A percentile compares a stretch with the other conserved stretches of the same genome.
These are phyloP conservation scores for Balamuthia mandrillaris DNA, from an alignment of 208 protist species.

Conservation along the genomic window DNA sequence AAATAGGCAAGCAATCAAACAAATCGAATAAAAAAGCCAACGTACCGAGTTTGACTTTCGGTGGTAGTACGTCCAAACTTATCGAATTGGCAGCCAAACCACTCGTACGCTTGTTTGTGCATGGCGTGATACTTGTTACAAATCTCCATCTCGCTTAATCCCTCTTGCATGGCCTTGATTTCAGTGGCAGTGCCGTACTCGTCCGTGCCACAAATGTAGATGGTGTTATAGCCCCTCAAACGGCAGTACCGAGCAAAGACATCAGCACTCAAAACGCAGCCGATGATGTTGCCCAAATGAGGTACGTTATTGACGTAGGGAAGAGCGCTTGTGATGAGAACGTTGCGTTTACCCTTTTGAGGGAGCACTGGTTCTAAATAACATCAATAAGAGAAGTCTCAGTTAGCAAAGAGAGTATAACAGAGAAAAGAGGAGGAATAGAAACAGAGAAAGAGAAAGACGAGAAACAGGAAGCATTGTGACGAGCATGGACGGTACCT, in stretches of 20 bases:
- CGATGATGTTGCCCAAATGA: constrained; percentile 83
- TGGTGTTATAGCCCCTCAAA: constrained; percentile 69
- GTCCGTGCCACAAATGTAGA: constrained; percentile 83
- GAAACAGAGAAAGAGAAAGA: not conserved
- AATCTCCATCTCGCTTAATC: constrained; percentile 69
- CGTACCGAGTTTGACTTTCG: constrained; percentile 62
- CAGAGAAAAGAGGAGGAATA: not conserved
- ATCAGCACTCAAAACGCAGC: constrained; percentile 77
- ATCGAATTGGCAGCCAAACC: constrained; percentile 81
- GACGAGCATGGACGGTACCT: not conserved
- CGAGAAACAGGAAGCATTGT: not conserved
- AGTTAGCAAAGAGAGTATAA: not conserved
- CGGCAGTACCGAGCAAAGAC: constrained; percentile 74
- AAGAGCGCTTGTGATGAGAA: constrained; percentile 78
- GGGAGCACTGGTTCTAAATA: constrained; percentile 32
- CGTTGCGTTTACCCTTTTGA: constrained; percentile 66
- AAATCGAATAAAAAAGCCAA: not conserved
- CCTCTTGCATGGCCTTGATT: constrained; percentile 71
- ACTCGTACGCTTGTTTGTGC: constrained; percentile 78
- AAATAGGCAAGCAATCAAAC: not conserved
- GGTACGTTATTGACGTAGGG: constrained; percentile 86
- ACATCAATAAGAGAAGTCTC: not conserved
- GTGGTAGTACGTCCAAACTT: constrained; percentile 79
- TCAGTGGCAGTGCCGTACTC: constrained; percentile 84
- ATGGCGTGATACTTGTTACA: constrained; percentile 78